These are phyloP conservation scores for Backusella circina DNA, from an alignment of 192 early-diverging fungal genomes.

Conservation along the genomic window DNA sequence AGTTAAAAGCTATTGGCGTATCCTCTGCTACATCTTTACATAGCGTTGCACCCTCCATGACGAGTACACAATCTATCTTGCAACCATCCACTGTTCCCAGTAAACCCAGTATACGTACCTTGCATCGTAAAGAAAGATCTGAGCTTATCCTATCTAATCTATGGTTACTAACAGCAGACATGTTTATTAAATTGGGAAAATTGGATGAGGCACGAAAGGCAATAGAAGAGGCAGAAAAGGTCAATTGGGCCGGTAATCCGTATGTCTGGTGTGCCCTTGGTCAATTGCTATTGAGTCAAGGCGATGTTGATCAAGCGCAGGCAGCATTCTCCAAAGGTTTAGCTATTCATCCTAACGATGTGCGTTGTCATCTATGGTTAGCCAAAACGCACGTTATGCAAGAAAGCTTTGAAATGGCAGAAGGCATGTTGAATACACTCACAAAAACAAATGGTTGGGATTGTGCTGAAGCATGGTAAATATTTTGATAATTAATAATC, in stretches of 20 bases:
- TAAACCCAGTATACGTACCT: constrained; percentile 32
- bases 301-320: constrained; percentile 35
- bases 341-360: constrained; percentile 38
- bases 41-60: constrained; percentile 36
- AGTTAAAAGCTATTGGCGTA: background rate
- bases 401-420: constrained; percentile 46
- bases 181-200: constrained; percentile 43
- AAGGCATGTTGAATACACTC: constrained; percentile 46
- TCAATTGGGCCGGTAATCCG: constrained; percentile 39
- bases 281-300: constrained; percentile 34
- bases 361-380: constrained; percentile 39
- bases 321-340: constrained; percentile 49
- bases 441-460: constrained; percentile 58
- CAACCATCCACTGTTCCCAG: constrained; percentile 26
- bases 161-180: constrained; percentile 53
- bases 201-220: constrained; percentile 54
- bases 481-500: no score
- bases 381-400: constrained; percentile 42
- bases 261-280: constrained; percentile 57
- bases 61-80: constrained; percentile 25
- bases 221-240: constrained; percentile 52
- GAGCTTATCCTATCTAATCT: constrained; percentile 42
- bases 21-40: constrained; percentile 21
- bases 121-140: constrained; percentile 39
- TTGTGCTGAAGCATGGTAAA: constrained; percentile 58